Conservation (phyloP, 192 early-diverging fungal genomes). For the Funneliformis geosporum region DNA sequence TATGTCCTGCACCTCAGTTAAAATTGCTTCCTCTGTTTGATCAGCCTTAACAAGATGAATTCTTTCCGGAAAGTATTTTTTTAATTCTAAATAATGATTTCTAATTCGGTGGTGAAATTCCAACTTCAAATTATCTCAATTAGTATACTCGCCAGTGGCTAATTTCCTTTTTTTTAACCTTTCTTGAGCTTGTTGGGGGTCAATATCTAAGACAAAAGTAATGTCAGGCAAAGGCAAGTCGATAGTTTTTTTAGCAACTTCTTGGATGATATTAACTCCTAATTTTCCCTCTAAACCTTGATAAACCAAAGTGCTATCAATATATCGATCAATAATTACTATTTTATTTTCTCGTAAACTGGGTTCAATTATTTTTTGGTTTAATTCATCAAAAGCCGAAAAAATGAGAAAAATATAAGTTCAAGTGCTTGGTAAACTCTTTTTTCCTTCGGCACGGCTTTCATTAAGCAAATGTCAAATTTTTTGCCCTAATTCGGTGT, state of each 20-base stretch:
- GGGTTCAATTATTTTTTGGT: background rate
- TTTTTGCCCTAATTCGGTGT: constrained; percentile 25
- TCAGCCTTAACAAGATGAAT: constrained; percentile 1
- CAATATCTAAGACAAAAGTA: constrained; percentile 13
- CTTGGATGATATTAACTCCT: background rate
- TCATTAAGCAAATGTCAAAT: constrained; percentile 23
- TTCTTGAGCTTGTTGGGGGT: constrained; percentile 12
- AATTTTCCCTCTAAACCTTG: constrained; percentile 13
- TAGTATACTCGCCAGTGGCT: constrained; percentile 20
- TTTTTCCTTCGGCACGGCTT: background rate
- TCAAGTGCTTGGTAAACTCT: background rate
- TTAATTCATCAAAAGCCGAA: constrained; percentile 6
- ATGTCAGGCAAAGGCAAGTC: constrained; percentile 6
- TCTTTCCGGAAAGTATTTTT: constrained; percentile 26
- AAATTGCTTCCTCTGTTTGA: background rate
- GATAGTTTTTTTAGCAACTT: constrained; percentile 6
- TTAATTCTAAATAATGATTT: constrained; percentile 25
- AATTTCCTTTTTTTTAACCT: constrained; percentile 24
- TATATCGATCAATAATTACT: constrained; percentile 3
- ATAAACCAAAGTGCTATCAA: constrained; percentile 25
- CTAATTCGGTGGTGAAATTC: constrained; percentile 9
- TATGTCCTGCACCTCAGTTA: background rate
- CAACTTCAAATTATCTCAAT: constrained; percentile 21
- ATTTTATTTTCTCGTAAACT: constrained; percentile 11
- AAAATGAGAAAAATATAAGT: constrained; percentile 28